Conservation (phyloP, 257 asterid species). For the Nicotiana attenuata region DNA sequence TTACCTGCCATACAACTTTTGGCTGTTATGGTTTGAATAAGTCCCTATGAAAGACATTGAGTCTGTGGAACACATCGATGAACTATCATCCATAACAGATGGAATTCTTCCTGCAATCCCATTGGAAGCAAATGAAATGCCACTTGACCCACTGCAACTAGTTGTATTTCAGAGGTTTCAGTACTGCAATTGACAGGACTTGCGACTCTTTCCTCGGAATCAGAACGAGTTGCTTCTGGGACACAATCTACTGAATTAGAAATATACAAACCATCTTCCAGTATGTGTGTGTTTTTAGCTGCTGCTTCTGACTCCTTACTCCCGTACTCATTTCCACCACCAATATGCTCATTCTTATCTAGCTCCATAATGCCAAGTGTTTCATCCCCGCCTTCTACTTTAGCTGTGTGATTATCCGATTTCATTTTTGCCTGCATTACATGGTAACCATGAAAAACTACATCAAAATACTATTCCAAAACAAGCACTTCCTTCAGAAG, state of each 20-base stretch:
- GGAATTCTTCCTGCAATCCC: constrained; percentile 45
- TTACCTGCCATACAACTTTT: constrained; percentile 35
- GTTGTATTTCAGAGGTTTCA: constrained; percentile 54
- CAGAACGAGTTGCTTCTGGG: constrained; percentile 46
- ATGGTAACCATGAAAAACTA: constrained; percentile 9
- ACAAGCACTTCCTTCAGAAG: not conserved
- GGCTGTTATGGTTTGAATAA: constrained; percentile 30
- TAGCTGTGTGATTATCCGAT: too few species aligned
- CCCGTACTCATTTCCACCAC: constrained; percentile 25
- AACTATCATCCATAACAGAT: constrained; percentile 65
- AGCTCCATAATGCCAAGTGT: constrained; percentile 24
- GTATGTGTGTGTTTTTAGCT: constrained; percentile 38
- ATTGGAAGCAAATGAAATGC: constrained; percentile 42
- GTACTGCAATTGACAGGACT: constrained; percentile 37
- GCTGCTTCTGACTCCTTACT: constrained; percentile 31
- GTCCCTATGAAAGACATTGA: constrained; percentile 51
- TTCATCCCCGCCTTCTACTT: constrained; percentile 8
- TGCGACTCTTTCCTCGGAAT: constrained; percentile 52
- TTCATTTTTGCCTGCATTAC: constrained; percentile 33
- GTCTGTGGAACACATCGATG: constrained; percentile 83
- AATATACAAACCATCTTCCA: constrained; percentile 61
- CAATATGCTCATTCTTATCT: constrained; percentile 33
- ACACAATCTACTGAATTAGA: constrained; percentile 67
- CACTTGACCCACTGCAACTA: constrained; percentile 37
- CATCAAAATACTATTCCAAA: not conserved